A percentile compares a stretch with the other conserved stretches of the same genome.
These are phyloP conservation scores for Eucalyptus lansdowneana DNA, from an alignment of 345 rosid genomes.

Conservation along the genomic window DNA sequence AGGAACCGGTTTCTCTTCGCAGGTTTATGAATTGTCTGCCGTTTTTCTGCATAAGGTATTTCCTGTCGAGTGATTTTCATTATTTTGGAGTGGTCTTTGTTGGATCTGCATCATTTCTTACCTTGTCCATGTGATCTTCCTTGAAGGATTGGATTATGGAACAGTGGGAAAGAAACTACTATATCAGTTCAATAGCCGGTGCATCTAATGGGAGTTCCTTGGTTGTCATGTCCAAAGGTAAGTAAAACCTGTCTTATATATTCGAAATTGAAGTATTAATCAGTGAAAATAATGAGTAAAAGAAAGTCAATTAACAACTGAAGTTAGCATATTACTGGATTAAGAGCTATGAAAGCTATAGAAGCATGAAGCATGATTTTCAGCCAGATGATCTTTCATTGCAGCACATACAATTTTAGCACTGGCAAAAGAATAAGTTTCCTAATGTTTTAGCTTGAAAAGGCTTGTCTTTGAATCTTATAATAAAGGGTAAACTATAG, in stretches of 20 bases:
- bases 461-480: background rate
- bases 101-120: background rate
- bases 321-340: background rate
- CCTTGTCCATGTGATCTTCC: background rate
- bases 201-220: conserved; percentile 82
- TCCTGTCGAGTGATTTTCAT: background rate
- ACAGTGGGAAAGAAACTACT: conserved; percentile 92
- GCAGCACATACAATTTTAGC: background rate
- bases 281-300: background rate
- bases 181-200: conserved; percentile 92
- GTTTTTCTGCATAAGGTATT: conserved; percentile 85
- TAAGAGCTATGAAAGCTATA: background rate
- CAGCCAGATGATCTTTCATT: background rate
- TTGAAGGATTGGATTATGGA: conserved; percentile 97
- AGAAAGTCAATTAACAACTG: background rate
- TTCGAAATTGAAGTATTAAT: background rate
- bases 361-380: background rate
- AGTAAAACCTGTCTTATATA: background rate
- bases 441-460: background rate
- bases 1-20: conserved; percentile 82
- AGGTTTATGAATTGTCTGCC: conserved; percentile 78
- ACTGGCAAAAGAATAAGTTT: background rate
- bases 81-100: background rate
- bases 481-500: background rate
- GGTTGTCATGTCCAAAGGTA: conserved; percentile 97